Evolutionary conservation across 169 alveolate species (phyloP).

Genomic region (Eimeria acervulina): DNA sequence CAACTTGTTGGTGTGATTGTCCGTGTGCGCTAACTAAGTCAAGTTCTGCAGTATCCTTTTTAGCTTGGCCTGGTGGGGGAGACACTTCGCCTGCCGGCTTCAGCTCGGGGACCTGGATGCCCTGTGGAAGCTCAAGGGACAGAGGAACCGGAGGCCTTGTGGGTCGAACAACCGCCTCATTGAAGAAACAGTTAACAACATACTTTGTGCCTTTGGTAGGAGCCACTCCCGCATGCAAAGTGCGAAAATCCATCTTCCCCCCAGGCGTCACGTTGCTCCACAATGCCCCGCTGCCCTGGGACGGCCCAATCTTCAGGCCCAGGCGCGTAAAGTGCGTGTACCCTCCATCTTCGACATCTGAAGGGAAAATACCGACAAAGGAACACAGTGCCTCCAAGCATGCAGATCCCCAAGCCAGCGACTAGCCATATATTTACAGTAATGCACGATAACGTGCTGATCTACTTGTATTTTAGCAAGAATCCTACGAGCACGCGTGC

Average conservation of each 20-base stretch:
- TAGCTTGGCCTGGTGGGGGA: neutral
- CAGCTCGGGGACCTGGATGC: neutral
- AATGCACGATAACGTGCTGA: too few species aligned
- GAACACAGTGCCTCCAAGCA: too few species aligned
- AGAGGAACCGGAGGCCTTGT: conserved; percentile 11
- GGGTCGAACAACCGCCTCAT: conserved; percentile 65
- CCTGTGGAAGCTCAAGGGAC: conserved; percentile 38
- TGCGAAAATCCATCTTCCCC: conserved; percentile 55
- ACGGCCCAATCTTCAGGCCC: conserved; percentile 80
- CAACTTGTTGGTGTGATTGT: neutral
- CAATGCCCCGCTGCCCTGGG: conserved; percentile 76
- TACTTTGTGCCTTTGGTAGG: conserved; percentile 81
- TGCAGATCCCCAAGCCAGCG: too few species aligned
- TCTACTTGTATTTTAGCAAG: too few species aligned
- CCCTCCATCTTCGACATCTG: conserved; percentile 83
- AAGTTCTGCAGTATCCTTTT: neutral
- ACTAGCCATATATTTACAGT: too few species aligned
- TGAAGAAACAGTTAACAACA: conserved; percentile 84
- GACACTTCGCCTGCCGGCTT: neutral
- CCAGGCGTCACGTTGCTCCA: conserved; percentile 75
- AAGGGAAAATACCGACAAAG: neutral
- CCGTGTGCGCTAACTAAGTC: neutral
- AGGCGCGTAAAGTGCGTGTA: conserved; percentile 77
- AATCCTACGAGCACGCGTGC: too few species aligned
- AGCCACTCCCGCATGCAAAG: conserved; percentile 83